Base-by-base conservation (phyloP, 2,329 filamentous ascomycete genomes). In the Colletotrichum godetiae region DNA sequence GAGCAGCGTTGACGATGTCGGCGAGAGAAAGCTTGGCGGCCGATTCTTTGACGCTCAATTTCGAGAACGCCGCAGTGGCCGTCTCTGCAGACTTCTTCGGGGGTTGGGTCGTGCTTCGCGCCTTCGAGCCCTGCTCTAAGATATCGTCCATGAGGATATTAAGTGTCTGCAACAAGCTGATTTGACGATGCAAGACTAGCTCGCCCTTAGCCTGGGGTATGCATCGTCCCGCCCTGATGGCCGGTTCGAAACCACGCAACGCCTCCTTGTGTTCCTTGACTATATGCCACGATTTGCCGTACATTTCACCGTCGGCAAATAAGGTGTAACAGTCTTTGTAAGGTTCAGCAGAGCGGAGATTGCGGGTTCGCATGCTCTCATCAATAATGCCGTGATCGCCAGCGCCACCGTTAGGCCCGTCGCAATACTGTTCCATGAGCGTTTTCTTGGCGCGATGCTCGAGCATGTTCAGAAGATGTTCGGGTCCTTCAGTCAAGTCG, bases 141-240 rank as follows among this genome's bases (percentile, higher is more conserved):
- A 88, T 84, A 52, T 84, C 80, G 1, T 84, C 83, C 5, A 88
- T 77, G 1, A 86, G 75, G n/a, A 85, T 79, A 68, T 82, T 84
- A 35, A 88, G 82, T 6, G 19, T 12, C 60, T 83, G 81, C 0
- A 87, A 53, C 0, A 86, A 63, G 4, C 74, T 76, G 1, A 76
- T 53, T 68, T 88, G 86, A 72, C 86, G 80, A 52, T 75, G 35
- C 1, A 88, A 71, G 13, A 88, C 78, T 1, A 87, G 76, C 42
- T 82, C 77, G 13, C 82, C 82, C 0, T 71, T 73, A 0, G 76
- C 69, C 22, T 78, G 76, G 0, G 82, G 81, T 12, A 84, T 49
- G 27, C 76, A 78, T 0, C 78, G 19, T 1, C 79, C 73, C 5
- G 76, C 74, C 0, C 74, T 27, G 2, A 81, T 74, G 19, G 77